Conservation (phyloP, 768 basidiomycete species). For the Steccherinum ochraceum region DNA sequence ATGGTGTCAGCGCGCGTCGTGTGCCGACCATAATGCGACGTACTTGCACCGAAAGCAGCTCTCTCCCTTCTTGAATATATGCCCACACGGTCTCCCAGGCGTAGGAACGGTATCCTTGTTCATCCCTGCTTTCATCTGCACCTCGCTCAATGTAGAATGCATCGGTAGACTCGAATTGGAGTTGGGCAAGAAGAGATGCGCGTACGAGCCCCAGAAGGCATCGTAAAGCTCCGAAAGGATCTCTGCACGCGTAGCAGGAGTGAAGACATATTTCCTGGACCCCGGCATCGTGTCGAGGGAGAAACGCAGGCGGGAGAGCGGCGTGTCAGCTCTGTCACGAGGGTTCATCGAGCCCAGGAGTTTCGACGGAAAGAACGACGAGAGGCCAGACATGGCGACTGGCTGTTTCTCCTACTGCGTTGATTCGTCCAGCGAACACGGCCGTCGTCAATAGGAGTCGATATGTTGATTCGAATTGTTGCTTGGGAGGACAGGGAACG, state of each 20-base stretch:
- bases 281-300: constrained; percentile 77
- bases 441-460: constrained; percentile 12
- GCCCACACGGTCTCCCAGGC: constrained; percentile 74
- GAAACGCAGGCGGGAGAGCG: constrained; percentile 68
- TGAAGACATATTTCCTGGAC: constrained; percentile 72
- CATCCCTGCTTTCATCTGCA: constrained; percentile 54
- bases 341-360: constrained; percentile 49
- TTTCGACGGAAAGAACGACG: constrained; percentile 42
- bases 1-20: neutral
- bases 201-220: constrained; percentile 75
- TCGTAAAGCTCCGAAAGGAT: constrained; percentile 78
- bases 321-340: constrained; percentile 39
- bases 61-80: constrained; percentile 88
- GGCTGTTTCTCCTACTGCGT: too few relatives aligned
- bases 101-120: constrained; percentile 52
- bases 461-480: too few relatives aligned
- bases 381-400: constrained; percentile 33
- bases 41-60: constrained; percentile 93
- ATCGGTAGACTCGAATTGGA: constrained; percentile 57
- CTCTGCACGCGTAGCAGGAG: constrained; percentile 67
- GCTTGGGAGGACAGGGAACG: too few relatives aligned
- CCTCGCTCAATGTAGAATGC: constrained; percentile 61
- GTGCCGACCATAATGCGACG: constrained; percentile 23
- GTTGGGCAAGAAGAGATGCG: constrained; percentile 65
- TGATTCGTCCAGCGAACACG: too few relatives aligned